Conservation (phyloP, 1,139 yeast genomes). For the Magnusiomyces clavatus region DNA sequence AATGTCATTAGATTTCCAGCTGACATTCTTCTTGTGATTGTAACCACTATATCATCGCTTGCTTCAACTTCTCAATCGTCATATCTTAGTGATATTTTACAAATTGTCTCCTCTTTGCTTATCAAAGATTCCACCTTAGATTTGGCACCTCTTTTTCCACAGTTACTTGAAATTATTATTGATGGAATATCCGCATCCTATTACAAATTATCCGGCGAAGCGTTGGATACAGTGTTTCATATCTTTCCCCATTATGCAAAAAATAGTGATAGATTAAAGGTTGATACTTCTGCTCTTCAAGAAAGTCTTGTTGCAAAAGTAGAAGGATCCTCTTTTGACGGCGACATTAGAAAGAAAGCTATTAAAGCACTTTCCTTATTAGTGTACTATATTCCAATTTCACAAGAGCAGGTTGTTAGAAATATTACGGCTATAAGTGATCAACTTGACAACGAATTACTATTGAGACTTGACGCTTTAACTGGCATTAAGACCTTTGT, state of each 20-base stretch:
- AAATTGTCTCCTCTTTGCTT: constrained; percentile 19
- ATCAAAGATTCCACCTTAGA: constrained; percentile 13
- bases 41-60: constrained; percentile 12
- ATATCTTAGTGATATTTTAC: constrained; percentile 18
- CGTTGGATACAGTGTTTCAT: constrained; percentile 34
- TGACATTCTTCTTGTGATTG: constrained; percentile 8
- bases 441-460: constrained; percentile 26
- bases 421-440: constrained; percentile 21
- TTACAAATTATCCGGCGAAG: constrained; percentile 47
- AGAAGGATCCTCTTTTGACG: constrained; percentile 38
- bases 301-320: constrained; percentile 34
- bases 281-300: constrained; percentile 15
- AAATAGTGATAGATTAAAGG: neutral
- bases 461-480: constrained; percentile 24
- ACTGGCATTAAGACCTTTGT: constrained; percentile 23
- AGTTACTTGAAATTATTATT: constrained; percentile 35
- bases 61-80: constrained; percentile 6
- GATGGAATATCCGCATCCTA: constrained; percentile 40
- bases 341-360: constrained; percentile 46
- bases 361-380: constrained; percentile 35
- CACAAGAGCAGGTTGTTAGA: constrained; percentile 12
- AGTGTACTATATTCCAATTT: constrained; percentile 20
- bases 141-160: constrained; percentile 22
- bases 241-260: constrained; percentile 9
- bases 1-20: constrained; percentile 15